phyloP scores from a whole-genome alignment of 495 filamentous ascomycete species.

The Podospora pseudoanserina region DNA sequence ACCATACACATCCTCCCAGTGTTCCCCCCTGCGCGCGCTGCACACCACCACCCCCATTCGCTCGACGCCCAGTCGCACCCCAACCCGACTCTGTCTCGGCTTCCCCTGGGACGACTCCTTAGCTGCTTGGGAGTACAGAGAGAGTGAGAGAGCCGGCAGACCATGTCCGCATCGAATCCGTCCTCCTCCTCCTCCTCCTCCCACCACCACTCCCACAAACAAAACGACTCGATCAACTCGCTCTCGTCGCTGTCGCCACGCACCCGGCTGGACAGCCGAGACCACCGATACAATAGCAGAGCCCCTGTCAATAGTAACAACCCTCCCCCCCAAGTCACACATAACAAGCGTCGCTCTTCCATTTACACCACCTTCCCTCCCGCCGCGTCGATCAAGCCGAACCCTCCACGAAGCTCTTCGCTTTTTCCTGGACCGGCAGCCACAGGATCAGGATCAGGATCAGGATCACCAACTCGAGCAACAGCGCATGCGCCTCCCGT shows the following conservation, averaged over 20 bases:
- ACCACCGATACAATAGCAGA: conserved; percentile 11
- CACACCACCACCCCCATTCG: background rate
- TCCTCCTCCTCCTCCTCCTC: background rate
- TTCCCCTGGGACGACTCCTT: conserved; percentile 21
- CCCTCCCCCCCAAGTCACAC: conserved; percentile 6
- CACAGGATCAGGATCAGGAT: conserved; percentile 12
- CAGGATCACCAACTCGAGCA: conserved; percentile 1
- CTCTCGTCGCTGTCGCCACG: conserved; percentile 23
- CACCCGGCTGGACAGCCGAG: conserved; percentile 17
- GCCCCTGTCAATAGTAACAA: background rate
- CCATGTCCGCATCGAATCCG: conserved; percentile 24
- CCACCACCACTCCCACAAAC: conserved; percentile 8
- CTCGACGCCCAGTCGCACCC: conserved; percentile 19
- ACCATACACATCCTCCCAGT: conserved; percentile 10
- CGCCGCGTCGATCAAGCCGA: background rate
- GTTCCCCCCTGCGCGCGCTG: conserved; percentile 5
- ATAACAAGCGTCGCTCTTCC: conserved; percentile 12
- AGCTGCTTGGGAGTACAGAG: no score
- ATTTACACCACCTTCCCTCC: conserved; percentile 22
- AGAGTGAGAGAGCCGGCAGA: background rate
- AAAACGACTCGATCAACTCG: conserved; percentile 11
- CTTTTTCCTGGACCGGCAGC: conserved; percentile 28
- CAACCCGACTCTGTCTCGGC: conserved; percentile 31
- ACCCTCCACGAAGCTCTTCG: conserved; percentile 36
- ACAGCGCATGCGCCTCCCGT: conserved; percentile 6